Evolutionary conservation across 345 rosid species (phyloP).

Genomic region (Populus pruinosa): DNA sequence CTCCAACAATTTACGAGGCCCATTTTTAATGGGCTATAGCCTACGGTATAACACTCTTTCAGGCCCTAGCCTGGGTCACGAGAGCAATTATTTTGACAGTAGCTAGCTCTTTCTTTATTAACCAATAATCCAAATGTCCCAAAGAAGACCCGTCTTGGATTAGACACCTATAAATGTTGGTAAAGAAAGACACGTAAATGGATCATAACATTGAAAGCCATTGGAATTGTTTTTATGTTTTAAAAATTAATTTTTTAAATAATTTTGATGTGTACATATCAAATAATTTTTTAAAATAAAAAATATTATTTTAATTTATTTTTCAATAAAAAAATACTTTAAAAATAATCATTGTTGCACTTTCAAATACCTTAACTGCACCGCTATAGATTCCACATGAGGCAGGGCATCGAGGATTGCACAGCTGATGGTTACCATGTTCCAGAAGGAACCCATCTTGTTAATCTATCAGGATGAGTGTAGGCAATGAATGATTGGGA

Average conservation of each 20-base stretch:
- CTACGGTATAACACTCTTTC: background rate
- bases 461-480: background rate
- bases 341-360: accelerated
- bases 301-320: no score
- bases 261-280: accelerated
- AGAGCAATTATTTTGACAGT: background rate
- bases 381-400: background rate
- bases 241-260: no score
- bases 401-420: slow-evolving; percentile 7
- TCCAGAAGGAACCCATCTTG: background rate
- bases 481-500: background rate
- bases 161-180: slow-evolving; percentile 1
- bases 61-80: slow-evolving; percentile 12
- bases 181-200: background rate
- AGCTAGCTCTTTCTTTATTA: slow-evolving; percentile 12
- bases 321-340: no score
- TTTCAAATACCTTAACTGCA: background rate
- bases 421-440: slow-evolving; percentile 6
- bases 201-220: slow-evolving; percentile 9
- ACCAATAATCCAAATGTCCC: background rate
- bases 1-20: no score
- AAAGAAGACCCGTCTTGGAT: slow-evolving; percentile 4
- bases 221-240: background rate
- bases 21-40: background rate
- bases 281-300: no score